These are phyloP conservation scores for Nicotiana paniculata DNA, from an alignment of 257 asterid species.

Conservation along the genomic window DNA sequence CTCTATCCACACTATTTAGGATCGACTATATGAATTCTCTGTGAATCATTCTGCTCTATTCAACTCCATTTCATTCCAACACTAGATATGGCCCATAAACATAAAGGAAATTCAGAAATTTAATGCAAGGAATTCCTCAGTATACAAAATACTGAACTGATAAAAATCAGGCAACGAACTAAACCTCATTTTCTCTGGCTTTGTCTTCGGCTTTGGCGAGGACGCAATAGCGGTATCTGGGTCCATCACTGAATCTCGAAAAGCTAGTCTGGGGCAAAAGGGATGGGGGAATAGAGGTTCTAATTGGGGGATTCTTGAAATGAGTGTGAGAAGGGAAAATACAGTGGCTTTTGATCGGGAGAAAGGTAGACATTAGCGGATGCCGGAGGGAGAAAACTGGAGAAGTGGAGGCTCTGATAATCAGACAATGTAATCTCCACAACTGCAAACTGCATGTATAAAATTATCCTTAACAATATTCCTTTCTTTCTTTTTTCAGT, in stretches of 20 bases:
- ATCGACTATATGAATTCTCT: not conserved
- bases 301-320: not conserved
- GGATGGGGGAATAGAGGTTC: not conserved
- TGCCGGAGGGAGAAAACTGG: not conserved
- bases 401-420: not conserved
- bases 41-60: not conserved
- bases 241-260: not conserved
- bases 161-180: not conserved
- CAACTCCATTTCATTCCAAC: not conserved
- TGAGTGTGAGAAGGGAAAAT: not conserved
- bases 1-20: not conserved
- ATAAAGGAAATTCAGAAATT: not conserved
- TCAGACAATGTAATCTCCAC: not conserved
- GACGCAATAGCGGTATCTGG: slow-evolving; percentile 1
- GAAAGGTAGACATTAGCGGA: not conserved
- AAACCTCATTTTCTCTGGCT: not conserved
- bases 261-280: not conserved
- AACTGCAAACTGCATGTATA: not conserved
- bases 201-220: slow-evolving; percentile 2
- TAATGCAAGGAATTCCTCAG: not conserved
- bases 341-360: not conserved
- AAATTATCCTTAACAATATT: not conserved
- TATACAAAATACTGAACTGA: not conserved
- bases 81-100: no score
- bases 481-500: no score